Base-by-base conservation (phyloP, 2,329 filamentous ascomycete genomes). In the Diaporthe sp. region DNA sequence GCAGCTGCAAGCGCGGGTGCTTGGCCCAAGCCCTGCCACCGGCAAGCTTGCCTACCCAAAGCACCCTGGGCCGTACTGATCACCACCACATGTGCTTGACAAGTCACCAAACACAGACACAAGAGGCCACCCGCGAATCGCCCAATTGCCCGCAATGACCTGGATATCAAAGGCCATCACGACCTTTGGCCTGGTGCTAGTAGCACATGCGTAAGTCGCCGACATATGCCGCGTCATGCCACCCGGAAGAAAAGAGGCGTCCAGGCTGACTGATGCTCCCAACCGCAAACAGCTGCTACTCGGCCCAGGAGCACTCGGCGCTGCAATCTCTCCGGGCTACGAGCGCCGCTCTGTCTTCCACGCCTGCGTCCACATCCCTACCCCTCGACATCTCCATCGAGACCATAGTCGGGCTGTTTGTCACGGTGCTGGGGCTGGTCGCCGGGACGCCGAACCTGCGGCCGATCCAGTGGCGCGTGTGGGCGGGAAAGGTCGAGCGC, bases 341-440 rank as follows among this genome's bases (percentile, higher is more conserved):
- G 68, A 86, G 87, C 44, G 83, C 87, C 70, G 82, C 86, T 56
- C 84, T 86, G 39, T 79, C 85, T 5, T 80, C 85, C 35, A 82
- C 88, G 5, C 83, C 86, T 39, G 79, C 84, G 27, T 80, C 85
- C 19, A 79, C 84, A 73, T 86, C 89, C 22, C 88, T 98, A 1
- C 96, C 97, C 0, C 85, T 94, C 76, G 97, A 99, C 81, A 97
- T 99, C 79, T 91, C 92, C 50, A 89, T 97, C 78, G 97, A 99
- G 84, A 95, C 96, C 1, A 87, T 98, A 22, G 83, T 94, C 56
- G 94, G 95, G 1, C 92, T 97, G 7, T 83, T 97, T 32, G 81
- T 96, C n/a, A 89, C 97, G n/a, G 94, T 93, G 71, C 82, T 95
- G 0, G 97, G 96, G 55, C 91, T 98, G 37, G 95, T 98, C 0